A percentile compares a stretch with the other conserved stretches of the same genome.
Conservation (phyloP, 768 basidiomycete genomes). For the Thelephora ganbajun region DNA sequence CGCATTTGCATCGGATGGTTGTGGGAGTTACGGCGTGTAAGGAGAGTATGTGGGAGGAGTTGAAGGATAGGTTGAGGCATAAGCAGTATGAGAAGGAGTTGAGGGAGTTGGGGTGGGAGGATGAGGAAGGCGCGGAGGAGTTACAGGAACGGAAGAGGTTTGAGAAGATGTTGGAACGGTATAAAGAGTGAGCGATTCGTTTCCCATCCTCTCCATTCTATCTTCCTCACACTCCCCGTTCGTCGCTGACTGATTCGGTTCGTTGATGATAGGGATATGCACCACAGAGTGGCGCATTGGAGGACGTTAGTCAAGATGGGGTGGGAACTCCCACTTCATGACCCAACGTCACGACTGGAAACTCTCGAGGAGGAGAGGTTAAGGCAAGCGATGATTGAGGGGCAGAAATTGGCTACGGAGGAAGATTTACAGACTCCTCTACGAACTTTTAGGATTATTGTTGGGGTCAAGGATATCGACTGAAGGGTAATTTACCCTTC, state of each 20-base stretch:
- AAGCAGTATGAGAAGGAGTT: slow-evolving; percentile 4
- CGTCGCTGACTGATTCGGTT: neutral
- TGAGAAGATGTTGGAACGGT: slow-evolving; percentile 12
- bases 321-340: slow-evolving; percentile 13
- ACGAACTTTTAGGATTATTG: slow-evolving; percentile 12
- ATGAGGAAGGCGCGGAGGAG: slow-evolving; percentile 9
- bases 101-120: slow-evolving; percentile 8
- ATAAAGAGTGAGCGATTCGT: slow-evolving; percentile 10
- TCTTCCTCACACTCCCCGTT: neutral
- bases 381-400: slow-evolving; percentile 14
- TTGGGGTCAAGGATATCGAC: slow-evolving; percentile 11
- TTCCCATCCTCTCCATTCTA: neutral
- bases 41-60: slow-evolving; percentile 20
- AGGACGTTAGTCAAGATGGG: slow-evolving; percentile 12
- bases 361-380: slow-evolving; percentile 13
- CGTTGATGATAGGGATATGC: slow-evolving; percentile 12
- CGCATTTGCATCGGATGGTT: slow-evolving; percentile 15
- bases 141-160: slow-evolving; percentile 10
- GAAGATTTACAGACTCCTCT: slow-evolving; percentile 10
- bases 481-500: neutral
- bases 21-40: slow-evolving; percentile 11
- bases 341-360: slow-evolving; percentile 13
- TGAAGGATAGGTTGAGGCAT: slow-evolving; percentile 7
- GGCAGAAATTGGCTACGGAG: slow-evolving; percentile 10
- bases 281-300: slow-evolving; percentile 14